A percentile compares a stretch with the other conserved stretches of the same genome.
phyloP scores from a whole-genome alignment of 1,139 yeast genomes.

The Pichia sp. region DNA sequence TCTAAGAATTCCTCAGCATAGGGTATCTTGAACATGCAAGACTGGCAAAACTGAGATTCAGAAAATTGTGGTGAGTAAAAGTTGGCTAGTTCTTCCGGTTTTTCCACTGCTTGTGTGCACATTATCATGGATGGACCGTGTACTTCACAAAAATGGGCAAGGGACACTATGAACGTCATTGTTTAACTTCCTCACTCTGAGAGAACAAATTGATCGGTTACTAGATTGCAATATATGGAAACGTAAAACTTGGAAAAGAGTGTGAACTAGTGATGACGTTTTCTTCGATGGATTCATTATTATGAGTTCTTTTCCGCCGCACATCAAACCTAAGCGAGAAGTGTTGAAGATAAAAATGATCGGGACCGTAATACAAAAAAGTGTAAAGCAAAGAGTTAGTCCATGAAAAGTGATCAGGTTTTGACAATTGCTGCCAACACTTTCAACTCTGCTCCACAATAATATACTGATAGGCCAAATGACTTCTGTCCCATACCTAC shows the following conservation, averaged over 20 bases:
- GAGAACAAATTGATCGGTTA: not conserved
- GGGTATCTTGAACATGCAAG: slow-evolving; percentile 45
- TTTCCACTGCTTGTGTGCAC: slow-evolving; percentile 56
- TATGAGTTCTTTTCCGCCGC: not conserved
- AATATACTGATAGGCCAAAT: slow-evolving; percentile 2
- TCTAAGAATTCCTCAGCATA: not conserved
- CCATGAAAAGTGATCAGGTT: not conserved
- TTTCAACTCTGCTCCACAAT: not conserved
- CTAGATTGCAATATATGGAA: no score
- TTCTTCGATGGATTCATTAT: no score
- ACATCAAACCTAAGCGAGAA: not conserved
- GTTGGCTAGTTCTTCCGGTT: slow-evolving; percentile 27
- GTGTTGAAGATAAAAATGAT: not conserved
- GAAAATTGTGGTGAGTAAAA: slow-evolving; percentile 31
- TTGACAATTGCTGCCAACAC: not conserved
- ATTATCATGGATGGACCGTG: slow-evolving; percentile 80
- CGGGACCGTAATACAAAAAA: not conserved
- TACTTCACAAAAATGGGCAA: slow-evolving; percentile 81
- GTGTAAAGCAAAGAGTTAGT: no score
- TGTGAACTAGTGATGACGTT: no score
- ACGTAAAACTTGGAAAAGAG: no score
- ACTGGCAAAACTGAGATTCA: slow-evolving; percentile 49
- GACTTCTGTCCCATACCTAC: slow-evolving; percentile 24
- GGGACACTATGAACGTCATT: slow-evolving; percentile 43
- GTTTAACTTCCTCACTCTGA: not conserved